Percentiles rank a stretch among this genome's conserved stretches.
These are phyloP conservation scores for Lactarius sanguifluus DNA, from an alignment of 768 basidiomycete species.

Conservation along the genomic window DNA sequence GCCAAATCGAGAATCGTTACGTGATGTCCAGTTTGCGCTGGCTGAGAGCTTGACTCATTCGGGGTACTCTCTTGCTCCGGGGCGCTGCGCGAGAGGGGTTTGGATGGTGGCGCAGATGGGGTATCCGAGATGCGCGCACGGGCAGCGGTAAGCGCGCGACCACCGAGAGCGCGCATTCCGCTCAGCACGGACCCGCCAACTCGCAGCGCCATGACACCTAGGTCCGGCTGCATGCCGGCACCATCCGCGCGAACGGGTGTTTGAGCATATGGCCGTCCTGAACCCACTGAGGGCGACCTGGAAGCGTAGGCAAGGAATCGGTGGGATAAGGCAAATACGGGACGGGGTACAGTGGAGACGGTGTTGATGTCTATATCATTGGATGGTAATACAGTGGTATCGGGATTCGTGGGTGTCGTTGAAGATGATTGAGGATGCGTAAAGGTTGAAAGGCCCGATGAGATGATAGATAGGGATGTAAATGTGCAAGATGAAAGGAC, in stretches of 20 bases:
- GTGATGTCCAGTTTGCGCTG: conserved; percentile 36
- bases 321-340: conserved; percentile 59
- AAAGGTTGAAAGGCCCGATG: conserved; percentile 48
- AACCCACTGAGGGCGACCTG: conserved; percentile 33
- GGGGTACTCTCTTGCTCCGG: conserved; percentile 27
- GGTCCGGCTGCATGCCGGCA: conserved; percentile 43
- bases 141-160: conserved; percentile 56
- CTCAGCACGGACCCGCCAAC: conserved; percentile 62
- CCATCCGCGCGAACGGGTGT: conserved; percentile 20
- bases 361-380: conserved; percentile 25
- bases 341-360: conserved; percentile 35
- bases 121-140: conserved; percentile 26
- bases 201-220: conserved; percentile 55
- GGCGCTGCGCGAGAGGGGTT: conserved; percentile 40
- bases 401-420: conserved; percentile 34
- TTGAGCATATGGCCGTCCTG: conserved; percentile 28
- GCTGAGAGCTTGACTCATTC: background rate
- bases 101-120: conserved; percentile 22
- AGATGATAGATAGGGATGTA: conserved; percentile 50
- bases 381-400: conserved; percentile 43
- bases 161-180: conserved; percentile 63
- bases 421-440: conserved; percentile 34
- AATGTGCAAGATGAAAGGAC: conserved; percentile 58
- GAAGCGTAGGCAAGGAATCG: conserved; percentile 64
- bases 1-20: conserved; percentile 59